phyloP scores from a whole-genome alignment of 257 asterid genomes.

The Solanum peruvianum region DNA sequence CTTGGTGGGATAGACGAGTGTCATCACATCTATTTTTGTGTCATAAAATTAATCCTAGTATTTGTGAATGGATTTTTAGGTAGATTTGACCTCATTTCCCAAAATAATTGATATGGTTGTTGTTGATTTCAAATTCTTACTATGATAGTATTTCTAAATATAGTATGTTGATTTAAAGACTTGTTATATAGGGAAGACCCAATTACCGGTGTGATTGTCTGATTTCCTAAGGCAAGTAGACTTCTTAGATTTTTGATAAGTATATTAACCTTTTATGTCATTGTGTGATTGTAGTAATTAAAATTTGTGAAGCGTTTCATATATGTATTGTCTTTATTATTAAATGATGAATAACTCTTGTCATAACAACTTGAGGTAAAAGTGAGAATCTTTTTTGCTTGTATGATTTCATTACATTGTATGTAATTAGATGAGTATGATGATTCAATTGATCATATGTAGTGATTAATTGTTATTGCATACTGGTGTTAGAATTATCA shows the following conservation, averaged over 20 bases:
- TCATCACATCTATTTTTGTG: neutral
- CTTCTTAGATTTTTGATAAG: neutral
- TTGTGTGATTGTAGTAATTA: too few relatives aligned
- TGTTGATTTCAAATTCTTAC: neutral
- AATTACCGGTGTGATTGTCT: neutral
- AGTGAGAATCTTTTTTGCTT: neutral
- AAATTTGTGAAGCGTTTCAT: too few relatives aligned
- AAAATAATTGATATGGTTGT: neutral
- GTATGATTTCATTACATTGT: neutral
- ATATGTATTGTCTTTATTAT: too few relatives aligned
- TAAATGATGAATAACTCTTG: too few relatives aligned
- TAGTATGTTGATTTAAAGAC: neutral
- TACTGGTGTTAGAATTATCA: neutral
- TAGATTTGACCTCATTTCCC: neutral
- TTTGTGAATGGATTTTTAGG: neutral
- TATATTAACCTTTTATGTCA: too few relatives aligned
- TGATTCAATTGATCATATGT: neutral
- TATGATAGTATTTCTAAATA: neutral
- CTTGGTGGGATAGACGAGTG: neutral
- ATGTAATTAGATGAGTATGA: neutral
- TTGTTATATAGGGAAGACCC: neutral
- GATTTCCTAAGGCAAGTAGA: neutral
- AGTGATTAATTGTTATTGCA: too few relatives aligned
- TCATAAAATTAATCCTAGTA: neutral
- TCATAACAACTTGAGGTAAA: neutral